Conservation (phyloP, 176 grass and related monocot genomes). For the Ananas comosus region DNA sequence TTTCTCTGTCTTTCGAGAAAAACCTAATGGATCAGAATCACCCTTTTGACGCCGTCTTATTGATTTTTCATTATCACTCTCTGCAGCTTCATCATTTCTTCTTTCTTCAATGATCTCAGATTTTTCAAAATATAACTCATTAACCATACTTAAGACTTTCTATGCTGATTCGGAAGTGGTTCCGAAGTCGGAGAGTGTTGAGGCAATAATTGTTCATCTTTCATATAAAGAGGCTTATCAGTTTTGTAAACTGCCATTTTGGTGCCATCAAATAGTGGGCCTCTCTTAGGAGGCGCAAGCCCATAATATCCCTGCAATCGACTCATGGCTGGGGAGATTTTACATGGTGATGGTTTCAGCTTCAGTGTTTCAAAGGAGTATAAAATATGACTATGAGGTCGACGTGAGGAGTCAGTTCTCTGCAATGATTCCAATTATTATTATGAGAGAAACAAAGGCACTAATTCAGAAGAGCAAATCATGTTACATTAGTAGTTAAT, state of each 20-base stretch:
- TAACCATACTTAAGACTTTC: constrained; percentile 37
- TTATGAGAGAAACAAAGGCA: constrained; percentile 12
- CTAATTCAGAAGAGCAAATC: background rate
- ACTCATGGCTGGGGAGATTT: constrained; percentile 82
- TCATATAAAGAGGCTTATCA: constrained; percentile 38
- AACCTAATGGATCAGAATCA: constrained; percentile 28
- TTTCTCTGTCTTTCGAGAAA: constrained; percentile 51
- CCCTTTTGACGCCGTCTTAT: constrained; percentile 58
- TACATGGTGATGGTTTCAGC: constrained; percentile 51
- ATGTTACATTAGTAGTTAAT: background rate
- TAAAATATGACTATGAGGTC: constrained; percentile 50
- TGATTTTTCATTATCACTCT: constrained; percentile 50
- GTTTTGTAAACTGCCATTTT: constrained; percentile 48
- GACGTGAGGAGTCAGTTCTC: constrained; percentile 53
- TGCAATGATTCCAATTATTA: constrained; percentile 37
- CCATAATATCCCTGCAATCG: constrained; percentile 85
- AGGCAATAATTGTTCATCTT: constrained; percentile 43
- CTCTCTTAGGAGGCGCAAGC: constrained; percentile 50
- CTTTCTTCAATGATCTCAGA: constrained; percentile 31
- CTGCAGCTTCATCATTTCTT: background rate
- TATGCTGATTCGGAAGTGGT: constrained; percentile 39
- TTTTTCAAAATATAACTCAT: constrained; percentile 35
- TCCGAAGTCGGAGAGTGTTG: constrained; percentile 47
- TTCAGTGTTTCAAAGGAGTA: constrained; percentile 52
- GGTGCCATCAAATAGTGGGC: constrained; percentile 19